Base-by-base conservation (phyloP, 1,139 yeast genomes). In the Trichomonascaceae sp. region DNA sequence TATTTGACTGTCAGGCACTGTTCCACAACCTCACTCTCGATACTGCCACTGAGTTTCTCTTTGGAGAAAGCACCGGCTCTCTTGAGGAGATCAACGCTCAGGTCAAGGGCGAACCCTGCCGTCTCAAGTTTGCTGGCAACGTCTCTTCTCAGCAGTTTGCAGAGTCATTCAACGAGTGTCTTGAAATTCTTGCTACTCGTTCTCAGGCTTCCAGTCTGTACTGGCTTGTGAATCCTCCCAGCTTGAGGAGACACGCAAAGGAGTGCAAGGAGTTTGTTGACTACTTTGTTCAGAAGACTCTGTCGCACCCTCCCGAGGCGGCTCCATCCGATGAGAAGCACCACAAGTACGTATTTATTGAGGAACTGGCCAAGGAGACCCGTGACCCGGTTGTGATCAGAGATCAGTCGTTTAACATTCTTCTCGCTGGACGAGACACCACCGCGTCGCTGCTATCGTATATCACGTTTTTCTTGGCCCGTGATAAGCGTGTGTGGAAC, bases 371-470 rank as follows among this genome's bases (percentile, higher is more conserved):
- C 22, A 66, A 67, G 45, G 67, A 67, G 43, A 68, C 76, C 1
- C 59, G 65, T 37, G 65, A 71, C 46, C 71, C 70, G 4, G 51
- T 45, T 17, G 57, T 63, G 13, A 60, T 71, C 43, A 60, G 72
- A 35, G 73, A 69, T 45, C 74, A 70, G 48, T 57, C 67, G 30
- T 55, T 71, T 43, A 69, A 69, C 43, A 65, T 71, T 41, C 52
- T 71, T 39, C 54, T 70, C 17, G 76, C 76, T 17, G 75, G 74
- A 16, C 59, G 76, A 45, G 75, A 70, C 48, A 71, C 77, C 29
- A 71, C 76, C 16, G 76, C 76, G 1, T 68, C 71, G 3, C 55
- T 69, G 31, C 60, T 71, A 35, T 64, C 71, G 4, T 71, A 67
- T 51, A 47, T 60, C 13, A 59, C 69, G 34, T 66, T 54, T 42